These are phyloP conservation scores for Serendipita indica DNA, from an alignment of 768 basidiomycete species.

Conservation along the genomic window DNA sequence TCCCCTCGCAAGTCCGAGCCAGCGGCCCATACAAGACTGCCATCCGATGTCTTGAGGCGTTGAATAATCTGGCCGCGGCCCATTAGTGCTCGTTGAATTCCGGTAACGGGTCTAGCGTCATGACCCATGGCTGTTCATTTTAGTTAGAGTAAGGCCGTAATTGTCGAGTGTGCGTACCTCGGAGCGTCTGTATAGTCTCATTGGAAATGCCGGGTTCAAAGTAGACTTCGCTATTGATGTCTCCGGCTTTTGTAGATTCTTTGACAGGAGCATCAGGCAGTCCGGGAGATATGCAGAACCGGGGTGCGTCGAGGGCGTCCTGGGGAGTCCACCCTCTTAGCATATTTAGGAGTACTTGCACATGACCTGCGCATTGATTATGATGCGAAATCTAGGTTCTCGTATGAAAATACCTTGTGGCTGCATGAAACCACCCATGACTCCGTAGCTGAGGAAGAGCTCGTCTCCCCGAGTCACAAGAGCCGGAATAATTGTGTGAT, in stretches of 20 bases:
- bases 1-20: constrained; percentile 83
- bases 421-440: constrained; percentile 90
- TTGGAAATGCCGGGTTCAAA: constrained; percentile 69
- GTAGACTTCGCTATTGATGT: constrained; percentile 71
- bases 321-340: constrained; percentile 79
- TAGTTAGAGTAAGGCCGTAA: not conserved
- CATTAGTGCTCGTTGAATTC: constrained; percentile 48
- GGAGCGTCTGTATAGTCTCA: constrained; percentile 48
- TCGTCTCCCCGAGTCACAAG: constrained; percentile 66
- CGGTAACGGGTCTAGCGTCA: constrained; percentile 46
- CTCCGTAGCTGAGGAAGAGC: constrained; percentile 76
- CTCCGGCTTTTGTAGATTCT: constrained; percentile 35
- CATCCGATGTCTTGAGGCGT: constrained; percentile 50
- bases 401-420: constrained; percentile 20
- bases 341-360: constrained; percentile 86
- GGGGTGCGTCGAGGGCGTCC: constrained; percentile 82
- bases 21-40: constrained; percentile 76
- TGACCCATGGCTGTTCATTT: constrained; percentile 68
- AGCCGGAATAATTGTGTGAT: constrained; percentile 92
- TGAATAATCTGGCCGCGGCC: constrained; percentile 88
- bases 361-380: constrained; percentile 79
- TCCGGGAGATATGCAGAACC: constrained; percentile 89
- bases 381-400: not conserved
- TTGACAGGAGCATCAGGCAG: constrained; percentile 43
- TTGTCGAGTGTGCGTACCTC: constrained; percentile 29